Percentiles rank a stretch among this genome's conserved stretches.
These are phyloP conservation scores for Escovopsis sp. DNA, from an alignment of 2,329 filamentous ascomycete species.

Conservation along the genomic window DNA sequence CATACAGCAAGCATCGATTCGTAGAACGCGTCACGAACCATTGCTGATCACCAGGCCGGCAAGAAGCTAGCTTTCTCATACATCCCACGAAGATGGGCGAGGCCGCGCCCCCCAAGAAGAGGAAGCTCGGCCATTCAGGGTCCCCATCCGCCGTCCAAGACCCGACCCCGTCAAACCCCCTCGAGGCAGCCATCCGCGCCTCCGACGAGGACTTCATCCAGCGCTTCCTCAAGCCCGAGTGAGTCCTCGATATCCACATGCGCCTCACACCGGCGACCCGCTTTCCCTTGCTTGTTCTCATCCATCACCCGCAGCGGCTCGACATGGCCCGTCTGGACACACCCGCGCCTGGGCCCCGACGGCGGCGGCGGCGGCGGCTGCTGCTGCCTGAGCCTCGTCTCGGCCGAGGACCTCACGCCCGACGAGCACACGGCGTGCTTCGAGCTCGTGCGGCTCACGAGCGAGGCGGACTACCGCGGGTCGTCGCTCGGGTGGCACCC, in stretches of 20 bases:
- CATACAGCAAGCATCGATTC: too few species aligned
- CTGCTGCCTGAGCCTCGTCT: slow-evolving; percentile 27
- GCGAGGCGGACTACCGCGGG: slow-evolving; percentile 45
- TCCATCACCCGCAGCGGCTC: slow-evolving; percentile 5
- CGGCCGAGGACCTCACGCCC: slow-evolving; percentile 22
- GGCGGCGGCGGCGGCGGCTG: not conserved
- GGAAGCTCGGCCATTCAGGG: too few species aligned
- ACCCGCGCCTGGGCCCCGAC: slow-evolving; percentile 25
- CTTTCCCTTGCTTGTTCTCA: too few species aligned
- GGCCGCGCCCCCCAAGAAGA: too few species aligned
- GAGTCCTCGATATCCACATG: slow-evolving; percentile 5
- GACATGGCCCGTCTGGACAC: slow-evolving; percentile 31
- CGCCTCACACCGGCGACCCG: too few species aligned
- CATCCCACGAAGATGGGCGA: too few species aligned
- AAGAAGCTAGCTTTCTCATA: too few species aligned
- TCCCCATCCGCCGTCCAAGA: too few species aligned
- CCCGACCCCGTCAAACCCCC: slow-evolving; percentile 10
- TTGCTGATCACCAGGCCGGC: too few species aligned
- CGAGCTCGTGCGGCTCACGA: slow-evolving; percentile 46
- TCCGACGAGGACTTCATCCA: slow-evolving; percentile 32
- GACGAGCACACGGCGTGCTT: slow-evolving; percentile 40
- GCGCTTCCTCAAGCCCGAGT: slow-evolving; percentile 34
- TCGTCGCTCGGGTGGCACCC: slow-evolving; percentile 52
- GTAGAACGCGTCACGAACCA: too few species aligned
- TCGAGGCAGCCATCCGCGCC: slow-evolving; percentile 35